Evolutionary conservation across 1,284 basidiomycete species (phyloP).

Genomic region (Cystobasidium slooffiae): DNA sequence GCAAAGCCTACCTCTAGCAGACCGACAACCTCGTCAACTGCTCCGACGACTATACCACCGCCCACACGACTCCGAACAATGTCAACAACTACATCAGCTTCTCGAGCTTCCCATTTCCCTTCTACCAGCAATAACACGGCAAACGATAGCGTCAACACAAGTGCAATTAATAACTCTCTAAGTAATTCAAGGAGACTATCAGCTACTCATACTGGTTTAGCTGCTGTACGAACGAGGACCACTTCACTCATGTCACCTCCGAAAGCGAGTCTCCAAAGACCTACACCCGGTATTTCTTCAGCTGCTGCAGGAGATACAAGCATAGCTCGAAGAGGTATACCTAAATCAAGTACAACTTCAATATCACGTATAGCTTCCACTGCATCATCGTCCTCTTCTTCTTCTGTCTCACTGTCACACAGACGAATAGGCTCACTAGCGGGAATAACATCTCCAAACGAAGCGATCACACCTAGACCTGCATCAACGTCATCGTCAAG

Average conservation of each 20-base stretch:
- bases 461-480: background rate
- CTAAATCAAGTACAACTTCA: slow-evolving; percentile 27
- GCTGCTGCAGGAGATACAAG: background rate
- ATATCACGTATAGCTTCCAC: slow-evolving; percentile 19
- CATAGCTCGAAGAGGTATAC: slow-evolving; percentile 20
- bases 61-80: slow-evolving; percentile 2
- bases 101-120: slow-evolving; percentile 5
- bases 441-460: background rate
- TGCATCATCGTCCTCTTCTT: background rate
- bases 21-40: background rate
- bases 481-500: slow-evolving; percentile 6
- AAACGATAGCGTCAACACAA: slow-evolving; percentile 1
- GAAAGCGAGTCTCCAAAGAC: slow-evolving; percentile 1
- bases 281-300: background rate
- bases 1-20: background rate
- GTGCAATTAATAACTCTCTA: background rate
- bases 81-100: background rate
- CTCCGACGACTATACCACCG: background rate
- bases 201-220: slow-evolving; percentile 29
- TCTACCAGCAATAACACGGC: background rate
- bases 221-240: slow-evolving; percentile 14
- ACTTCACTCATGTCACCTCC: slow-evolving; percentile 22
- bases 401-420: background rate
- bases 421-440: slow-evolving; percentile 6
- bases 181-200: slow-evolving; percentile 13